Evolutionary conservation across 257 asterid species (phyloP), one percentile per base, ranked within the genome.

Genomic region (Craterostigma plantagineum): DNA sequence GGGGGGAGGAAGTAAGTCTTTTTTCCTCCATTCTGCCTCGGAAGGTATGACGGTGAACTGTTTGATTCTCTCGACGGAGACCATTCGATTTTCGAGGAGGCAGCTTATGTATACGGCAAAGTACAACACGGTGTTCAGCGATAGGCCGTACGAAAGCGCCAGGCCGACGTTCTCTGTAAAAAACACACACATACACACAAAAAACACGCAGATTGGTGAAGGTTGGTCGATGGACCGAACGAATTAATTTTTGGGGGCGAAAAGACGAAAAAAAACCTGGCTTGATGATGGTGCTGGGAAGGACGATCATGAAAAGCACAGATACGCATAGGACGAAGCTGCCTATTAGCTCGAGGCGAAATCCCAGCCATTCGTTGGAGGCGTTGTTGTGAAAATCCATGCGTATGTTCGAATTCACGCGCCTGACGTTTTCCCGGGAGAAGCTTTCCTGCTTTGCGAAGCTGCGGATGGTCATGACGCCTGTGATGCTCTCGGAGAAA

Each of bases 371-470:
- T 48, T 90, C 99, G 44, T 90, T 90, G 52, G 95, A 75, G 55
- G 84, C 99, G 17, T 76, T 68, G 42, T 76, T 90, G 62, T 90
- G 92, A 57, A 90, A 90, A 59, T 83, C 95, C 99, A 90, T 90
- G 10, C 95, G 73, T 17, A 83, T 43, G 56, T 70, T 90, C 35
- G 67, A 71, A 27, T 90, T 66, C 11, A 90, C 93, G 9, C 94
- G 92, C 16, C 52, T 60, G 35, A 83, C 66, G 37, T 90, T 90
- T 64, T 83, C 92, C 38, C 59, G 55, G 66, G 64, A 63, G 48
- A 90, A 90, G 16, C 65, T 63, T 18, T 65, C 72, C 62, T 90
- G 95, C 64, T 71, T 90, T 60, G 71, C 56, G 51, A 90, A 90
- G 48, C 95, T 71, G 6, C 99, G 90, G 43, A 90, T 75, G 0